Conservation (phyloP, 129 eudicot species). For the Chrysanthemum makinoi region DNA sequence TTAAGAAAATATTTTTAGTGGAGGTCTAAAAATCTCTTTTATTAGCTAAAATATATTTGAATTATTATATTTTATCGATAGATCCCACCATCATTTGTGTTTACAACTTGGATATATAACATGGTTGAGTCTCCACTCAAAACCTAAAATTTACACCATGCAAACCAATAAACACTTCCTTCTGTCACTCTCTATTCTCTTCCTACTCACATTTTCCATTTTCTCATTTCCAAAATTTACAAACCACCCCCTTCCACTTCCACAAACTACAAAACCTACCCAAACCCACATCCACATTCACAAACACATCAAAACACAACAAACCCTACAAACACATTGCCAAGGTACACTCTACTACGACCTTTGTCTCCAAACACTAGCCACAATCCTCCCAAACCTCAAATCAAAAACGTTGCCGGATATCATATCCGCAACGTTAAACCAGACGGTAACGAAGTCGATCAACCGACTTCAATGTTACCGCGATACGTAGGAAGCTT, state of each 20-base stretch:
- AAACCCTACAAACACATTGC: slow-evolving; percentile 52
- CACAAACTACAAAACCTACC: slow-evolving; percentile 23
- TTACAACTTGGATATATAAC: slow-evolving; percentile 12
- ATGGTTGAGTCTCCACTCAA: not conserved
- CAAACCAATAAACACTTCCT: slow-evolving; percentile 31
- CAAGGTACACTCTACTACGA: slow-evolving; percentile 62
- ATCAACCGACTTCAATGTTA: slow-evolving; percentile 52
- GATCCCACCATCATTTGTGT: not conserved
- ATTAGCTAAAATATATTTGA: too few relatives aligned
- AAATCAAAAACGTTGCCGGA: slow-evolving; percentile 57
- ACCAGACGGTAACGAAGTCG: slow-evolving; percentile 51
- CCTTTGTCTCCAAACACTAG: slow-evolving; percentile 67
- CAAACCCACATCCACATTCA: slow-evolving; percentile 37
- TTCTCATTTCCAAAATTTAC: slow-evolving; percentile 10
- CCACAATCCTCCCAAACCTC: slow-evolving; percentile 60
- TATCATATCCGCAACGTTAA: slow-evolving; percentile 56
- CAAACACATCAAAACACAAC: slow-evolving; percentile 52
- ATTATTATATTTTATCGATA: too few relatives aligned
- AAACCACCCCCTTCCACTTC: slow-evolving; percentile 27
- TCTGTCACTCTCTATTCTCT: slow-evolving; percentile 28
- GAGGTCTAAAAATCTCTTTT: too few relatives aligned
- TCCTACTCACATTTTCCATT: slow-evolving; percentile 36
- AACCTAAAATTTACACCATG: slow-evolving; percentile 20
- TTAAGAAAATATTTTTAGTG: too few relatives aligned
- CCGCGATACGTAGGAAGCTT: slow-evolving; percentile 47